These are phyloP conservation scores for Aspergillus brasiliensis DNA, from an alignment of 2,329 filamentous ascomycete genomes.

Conservation along the genomic window DNA sequence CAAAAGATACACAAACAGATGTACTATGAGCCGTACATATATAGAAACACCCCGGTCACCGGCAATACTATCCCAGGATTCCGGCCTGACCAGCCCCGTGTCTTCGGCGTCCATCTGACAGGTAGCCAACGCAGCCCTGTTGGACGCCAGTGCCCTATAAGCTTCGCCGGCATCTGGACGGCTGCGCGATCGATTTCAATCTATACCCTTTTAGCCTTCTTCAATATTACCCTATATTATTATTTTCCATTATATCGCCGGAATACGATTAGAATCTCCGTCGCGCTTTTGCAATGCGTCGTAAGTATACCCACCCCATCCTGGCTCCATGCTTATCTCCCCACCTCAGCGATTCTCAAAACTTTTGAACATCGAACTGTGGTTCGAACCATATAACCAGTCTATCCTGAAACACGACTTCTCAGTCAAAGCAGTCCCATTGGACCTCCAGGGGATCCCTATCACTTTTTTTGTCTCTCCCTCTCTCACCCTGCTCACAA, in stretches of 20 bases:
- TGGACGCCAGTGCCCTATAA: background rate
- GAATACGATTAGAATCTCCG: background rate
- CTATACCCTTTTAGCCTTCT: background rate
- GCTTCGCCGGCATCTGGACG: slow-evolving; percentile 5
- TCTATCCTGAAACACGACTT: background rate
- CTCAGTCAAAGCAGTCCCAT: background rate
- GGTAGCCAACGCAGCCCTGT: background rate
- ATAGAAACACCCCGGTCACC: slow-evolving; percentile 4
- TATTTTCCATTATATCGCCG: background rate
- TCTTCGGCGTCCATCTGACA: background rate
- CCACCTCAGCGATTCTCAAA: background rate
- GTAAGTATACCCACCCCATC: background rate
- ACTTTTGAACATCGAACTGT: background rate
- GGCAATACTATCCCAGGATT: background rate
- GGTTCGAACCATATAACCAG: background rate
- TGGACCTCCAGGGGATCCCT: background rate
- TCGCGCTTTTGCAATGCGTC: background rate
- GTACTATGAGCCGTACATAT: slow-evolving; percentile 1
- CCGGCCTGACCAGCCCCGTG: background rate
- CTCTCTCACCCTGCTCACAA: background rate
- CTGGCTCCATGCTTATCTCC: background rate
- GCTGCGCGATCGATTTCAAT: background rate
- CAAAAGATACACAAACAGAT: background rate
- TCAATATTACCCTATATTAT: background rate
- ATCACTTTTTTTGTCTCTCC: background rate